Conservation (phyloP, 345 rosid genomes). For the Heritiera littoralis region DNA sequence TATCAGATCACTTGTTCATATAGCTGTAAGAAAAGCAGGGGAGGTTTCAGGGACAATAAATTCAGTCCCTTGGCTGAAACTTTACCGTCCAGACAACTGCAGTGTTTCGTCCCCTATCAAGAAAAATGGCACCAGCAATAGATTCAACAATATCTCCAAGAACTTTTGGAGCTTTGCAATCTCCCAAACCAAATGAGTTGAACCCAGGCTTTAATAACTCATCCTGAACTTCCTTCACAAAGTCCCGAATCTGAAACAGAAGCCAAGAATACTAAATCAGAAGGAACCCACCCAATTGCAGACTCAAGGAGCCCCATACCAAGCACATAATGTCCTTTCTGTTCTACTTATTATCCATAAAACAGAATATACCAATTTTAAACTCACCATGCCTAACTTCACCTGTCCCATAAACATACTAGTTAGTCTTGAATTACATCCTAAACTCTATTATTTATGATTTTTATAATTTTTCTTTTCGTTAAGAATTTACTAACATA, state of each 20-base stretch:
- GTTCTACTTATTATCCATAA: not conserved
- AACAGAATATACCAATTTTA: not conserved
- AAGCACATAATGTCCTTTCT: not conserved
- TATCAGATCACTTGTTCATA: constrained; percentile 14
- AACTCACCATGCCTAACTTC: not conserved
- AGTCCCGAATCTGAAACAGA: constrained; percentile 76
- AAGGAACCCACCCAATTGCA: not conserved
- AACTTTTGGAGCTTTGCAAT: constrained; percentile 99
- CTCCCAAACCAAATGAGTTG: constrained; percentile 97
- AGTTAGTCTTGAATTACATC: not conserved
- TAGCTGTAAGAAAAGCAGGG: not conserved
- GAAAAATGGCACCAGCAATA: constrained; percentile 96
- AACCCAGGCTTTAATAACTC: constrained; percentile 84
- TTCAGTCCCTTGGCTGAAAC: constrained; percentile 26
- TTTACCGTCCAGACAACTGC: constrained; percentile 85
- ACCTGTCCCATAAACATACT: not conserved
- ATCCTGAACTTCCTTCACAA: constrained; percentile 82
- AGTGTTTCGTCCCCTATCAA: constrained; percentile 78
- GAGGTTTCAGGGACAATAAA: not conserved
- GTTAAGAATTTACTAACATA: not conserved
- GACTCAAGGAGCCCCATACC: not conserved
- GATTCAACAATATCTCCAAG: constrained; percentile 97
- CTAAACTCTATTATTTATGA: not conserved
- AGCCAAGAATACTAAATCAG: constrained; percentile 23
- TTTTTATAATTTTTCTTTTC: not conserved